Evolutionary conservation across 257 asterid species (phyloP).

Genomic region (Jaltomata sinuosa): DNA sequence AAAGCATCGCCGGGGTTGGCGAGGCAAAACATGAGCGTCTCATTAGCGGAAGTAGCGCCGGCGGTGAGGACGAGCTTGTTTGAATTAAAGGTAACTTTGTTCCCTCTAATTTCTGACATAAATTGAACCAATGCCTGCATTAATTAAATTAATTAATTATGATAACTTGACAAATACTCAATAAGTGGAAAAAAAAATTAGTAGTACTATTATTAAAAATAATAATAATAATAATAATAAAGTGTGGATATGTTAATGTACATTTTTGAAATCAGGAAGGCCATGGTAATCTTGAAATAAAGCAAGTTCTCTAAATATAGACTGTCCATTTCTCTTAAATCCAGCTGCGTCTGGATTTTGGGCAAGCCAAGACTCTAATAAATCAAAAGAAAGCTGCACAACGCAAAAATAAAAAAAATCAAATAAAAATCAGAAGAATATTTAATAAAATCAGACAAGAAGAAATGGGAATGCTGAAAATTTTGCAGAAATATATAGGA

Average conservation of each 20-base stretch:
- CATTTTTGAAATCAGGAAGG: slow-evolving; percentile 2
- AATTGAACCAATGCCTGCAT: slow-evolving; percentile 2
- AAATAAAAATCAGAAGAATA: background rate
- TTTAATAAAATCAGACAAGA: background rate
- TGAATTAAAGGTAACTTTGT: background rate
- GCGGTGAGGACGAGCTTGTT: slow-evolving; percentile 6
- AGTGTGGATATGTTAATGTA: background rate
- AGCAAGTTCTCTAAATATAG: slow-evolving; percentile 4
- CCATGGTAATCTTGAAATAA: slow-evolving; percentile 9
- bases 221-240: no score
- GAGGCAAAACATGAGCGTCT: slow-evolving; percentile 4
- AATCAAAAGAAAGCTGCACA: slow-evolving; percentile 3
- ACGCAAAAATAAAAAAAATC: background rate
- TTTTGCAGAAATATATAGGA: background rate
- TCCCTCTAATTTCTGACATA: slow-evolving; percentile 3
- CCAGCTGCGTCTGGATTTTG: slow-evolving; percentile 5
- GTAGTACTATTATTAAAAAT: no score
- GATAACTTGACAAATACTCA: background rate
- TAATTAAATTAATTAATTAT: background rate
- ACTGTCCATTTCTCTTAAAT: slow-evolving; percentile 1
- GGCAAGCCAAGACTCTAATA: slow-evolving; percentile 3
- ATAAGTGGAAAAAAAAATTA: no score
- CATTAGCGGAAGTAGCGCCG: slow-evolving; percentile 5
- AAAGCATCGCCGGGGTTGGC: slow-evolving; percentile 1
- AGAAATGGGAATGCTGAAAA: background rate